phyloP scores from a whole-genome alignment of 192 early-diverging fungal species.

The Podila verticillata region DNA sequence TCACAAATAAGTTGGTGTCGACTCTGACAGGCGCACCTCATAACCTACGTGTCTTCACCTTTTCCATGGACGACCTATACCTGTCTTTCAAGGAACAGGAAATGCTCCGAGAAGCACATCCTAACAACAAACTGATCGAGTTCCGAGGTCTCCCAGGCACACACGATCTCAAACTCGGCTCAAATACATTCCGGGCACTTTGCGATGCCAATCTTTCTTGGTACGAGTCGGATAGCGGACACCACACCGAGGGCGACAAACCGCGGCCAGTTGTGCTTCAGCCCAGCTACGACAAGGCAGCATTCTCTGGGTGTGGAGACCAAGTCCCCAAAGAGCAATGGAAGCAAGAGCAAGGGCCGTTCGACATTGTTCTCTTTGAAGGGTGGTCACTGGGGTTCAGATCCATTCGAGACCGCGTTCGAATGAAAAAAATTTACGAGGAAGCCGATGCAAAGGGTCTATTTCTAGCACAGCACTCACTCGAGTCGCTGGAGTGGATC shows the following conservation, averaged over 20 bases:
- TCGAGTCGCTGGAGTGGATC: constrained; percentile 54
- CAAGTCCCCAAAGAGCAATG: constrained; percentile 69
- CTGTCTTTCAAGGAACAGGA: constrained; percentile 74
- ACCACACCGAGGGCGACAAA: neutral
- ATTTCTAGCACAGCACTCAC: constrained; percentile 46
- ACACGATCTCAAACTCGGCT: constrained; percentile 81
- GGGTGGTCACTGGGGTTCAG: constrained; percentile 95
- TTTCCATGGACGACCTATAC: constrained; percentile 91
- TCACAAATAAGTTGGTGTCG: constrained; percentile 26
- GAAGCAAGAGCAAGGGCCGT: constrained; percentile 58
- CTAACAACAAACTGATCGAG: constrained; percentile 77
- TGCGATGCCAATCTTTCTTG: constrained; percentile 21
- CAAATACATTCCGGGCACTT: constrained; percentile 59
- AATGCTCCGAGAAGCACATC: constrained; percentile 49
- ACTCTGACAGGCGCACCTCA: constrained; percentile 30
- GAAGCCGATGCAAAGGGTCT: constrained; percentile 2
- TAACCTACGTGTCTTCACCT: constrained; percentile 63
- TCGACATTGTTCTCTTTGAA: constrained; percentile 90
- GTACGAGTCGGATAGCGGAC: neutral
- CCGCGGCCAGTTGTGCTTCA: constrained; percentile 52
- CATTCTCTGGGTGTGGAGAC: constrained; percentile 83
- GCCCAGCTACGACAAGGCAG: constrained; percentile 86
- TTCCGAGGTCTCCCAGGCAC: constrained; percentile 91
- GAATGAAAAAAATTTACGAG: constrained; percentile 30
- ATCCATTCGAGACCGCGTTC: constrained; percentile 44